Evolutionary conservation across 2,329 filamentous ascomycete genomes (phyloP).

Genomic region (Xylariales sp.): DNA sequence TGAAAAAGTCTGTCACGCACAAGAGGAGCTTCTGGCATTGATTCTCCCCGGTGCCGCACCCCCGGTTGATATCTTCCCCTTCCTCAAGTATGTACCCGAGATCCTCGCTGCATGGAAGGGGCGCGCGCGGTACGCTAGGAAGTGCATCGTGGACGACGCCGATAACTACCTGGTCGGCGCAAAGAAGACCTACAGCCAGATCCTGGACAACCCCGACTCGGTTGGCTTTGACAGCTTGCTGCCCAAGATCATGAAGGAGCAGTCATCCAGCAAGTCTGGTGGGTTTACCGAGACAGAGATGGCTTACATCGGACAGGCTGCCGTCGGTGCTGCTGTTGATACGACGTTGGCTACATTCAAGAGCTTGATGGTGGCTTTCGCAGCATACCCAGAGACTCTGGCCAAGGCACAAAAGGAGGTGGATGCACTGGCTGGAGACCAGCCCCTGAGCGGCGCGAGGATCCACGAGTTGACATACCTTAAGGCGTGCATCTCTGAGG

Average conservation of each 20-base stretch:
- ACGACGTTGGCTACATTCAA: conserved; percentile 8
- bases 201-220: conserved; percentile 1
- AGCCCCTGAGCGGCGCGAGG: conserved; percentile 8
- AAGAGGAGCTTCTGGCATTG: neutral
- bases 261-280: neutral
- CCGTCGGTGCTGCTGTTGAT: conserved; percentile 8
- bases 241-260: conserved; percentile 7
- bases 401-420: conserved; percentile 12
- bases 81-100: conserved; percentile 10
- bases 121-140: neutral
- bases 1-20: neutral
- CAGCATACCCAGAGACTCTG: conserved; percentile 9
- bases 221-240: conserved; percentile 3
- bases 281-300: conserved; percentile 7
- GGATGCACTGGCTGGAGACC: conserved; percentile 9
- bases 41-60: conserved; percentile 7
- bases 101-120: conserved; percentile 8
- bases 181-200: conserved; percentile 1
- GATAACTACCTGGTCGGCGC: neutral
- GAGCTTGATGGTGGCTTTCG: conserved; percentile 1
- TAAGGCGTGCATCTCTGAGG: conserved; percentile 11
- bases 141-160: conserved; percentile 1
- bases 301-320: conserved; percentile 4
- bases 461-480: conserved; percentile 11
- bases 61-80: conserved; percentile 11